Base-by-base conservation (phyloP, 208 protist genomes). In the Strigomonas culicis region DNA sequence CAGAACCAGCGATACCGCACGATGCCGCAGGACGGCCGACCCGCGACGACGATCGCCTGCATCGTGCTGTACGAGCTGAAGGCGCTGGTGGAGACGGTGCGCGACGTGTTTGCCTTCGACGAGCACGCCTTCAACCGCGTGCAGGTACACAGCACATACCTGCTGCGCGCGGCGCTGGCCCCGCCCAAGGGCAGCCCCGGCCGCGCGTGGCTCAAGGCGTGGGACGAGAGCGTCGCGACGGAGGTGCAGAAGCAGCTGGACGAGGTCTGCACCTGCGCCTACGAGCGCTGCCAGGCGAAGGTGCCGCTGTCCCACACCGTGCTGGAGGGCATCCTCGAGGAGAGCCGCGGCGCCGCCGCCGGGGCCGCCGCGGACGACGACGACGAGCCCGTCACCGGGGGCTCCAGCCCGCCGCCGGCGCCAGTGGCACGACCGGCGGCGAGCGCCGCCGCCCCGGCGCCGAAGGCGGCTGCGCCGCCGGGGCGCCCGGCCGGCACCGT, bases 231-330 rank as follows among this genome's bases (percentile, higher is more conserved):
- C 1, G 44, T 75, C 21, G 53, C 70, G 50, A 59, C 51, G 21
- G 44, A 11, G 10, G 49, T 87, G 22, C 78, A 83, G 52, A 57
- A 70, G 36, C 80, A 84, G 70, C 56, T 94, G 56, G 76, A 94
- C 66, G 85, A 91, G 50, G 71, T 79, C 24, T 92, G 85, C 66
- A 76, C 66, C 6, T 82, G 77, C 53, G 88, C 83, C 11, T 92
- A 94, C 62, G 88, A 91, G 50, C 74, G 74, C 24, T 88, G 86
- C 69, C 72, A 74, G 47, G 76, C 82, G n/a, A 84, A 84, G 58
- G 72, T 83, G 21, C 82, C 88, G 15, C 76, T 92, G 21, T 63
- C 77, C 10, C 68, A 77, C 27, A 71, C 71, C 11, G 83, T 78
- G 58, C 47, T 90, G n/a, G 84, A 94, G 36, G 74, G 60, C 61